Evolutionary conservation across 768 basidiomycete species (phyloP), one percentile per base, ranked within the genome.

Genomic region (Pleurotus platypus): DNA sequence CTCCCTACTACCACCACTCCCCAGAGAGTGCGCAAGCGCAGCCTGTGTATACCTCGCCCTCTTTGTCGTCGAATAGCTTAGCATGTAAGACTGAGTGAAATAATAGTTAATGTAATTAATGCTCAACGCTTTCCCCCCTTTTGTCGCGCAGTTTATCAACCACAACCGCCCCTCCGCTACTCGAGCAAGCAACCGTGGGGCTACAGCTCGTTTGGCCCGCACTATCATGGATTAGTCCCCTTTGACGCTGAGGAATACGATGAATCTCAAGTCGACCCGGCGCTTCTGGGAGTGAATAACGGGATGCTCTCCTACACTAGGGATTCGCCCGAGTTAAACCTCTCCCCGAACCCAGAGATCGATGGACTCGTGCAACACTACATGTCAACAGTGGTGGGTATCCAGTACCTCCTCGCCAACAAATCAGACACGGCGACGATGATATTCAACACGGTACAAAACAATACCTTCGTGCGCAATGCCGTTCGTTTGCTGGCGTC

Each of bases 371-470:
- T 78, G 35, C 57, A 64, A 12, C 63, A 84, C 54, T 91, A 92
- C 66, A 77, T 87, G 64, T 66, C 73, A 45, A 75, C 82, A 43
- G 87, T 91, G 27, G 77, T 90, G 51, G 75, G 75, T 35, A 78
- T 84, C 57, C 89, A 91, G 63, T 92, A 90, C 64, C 72, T 90
- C 3, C 80, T 90, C 55, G 86, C 84, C 1, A 85, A 83, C 67
- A 67, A 70, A 3, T 65, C 72, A 4, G 73, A 76, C 40, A 70
- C 78, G 13, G 69, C 76, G 42, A 58, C 63, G 12, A 74, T 84
- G 63, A 81, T 91, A 53, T 76, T 77, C 66, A 67, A 73, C 2
- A 70, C 85, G 24, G 78, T 86, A 13, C 72, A 12, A 78, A 75
- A 47, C 62, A 71, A 3, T 72, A 75, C 5, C 79, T 20, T 30